These are phyloP conservation scores for Fomitopsis schrenkii DNA, from an alignment of 1,284 basidiomycete genomes.

Conservation along the genomic window DNA sequence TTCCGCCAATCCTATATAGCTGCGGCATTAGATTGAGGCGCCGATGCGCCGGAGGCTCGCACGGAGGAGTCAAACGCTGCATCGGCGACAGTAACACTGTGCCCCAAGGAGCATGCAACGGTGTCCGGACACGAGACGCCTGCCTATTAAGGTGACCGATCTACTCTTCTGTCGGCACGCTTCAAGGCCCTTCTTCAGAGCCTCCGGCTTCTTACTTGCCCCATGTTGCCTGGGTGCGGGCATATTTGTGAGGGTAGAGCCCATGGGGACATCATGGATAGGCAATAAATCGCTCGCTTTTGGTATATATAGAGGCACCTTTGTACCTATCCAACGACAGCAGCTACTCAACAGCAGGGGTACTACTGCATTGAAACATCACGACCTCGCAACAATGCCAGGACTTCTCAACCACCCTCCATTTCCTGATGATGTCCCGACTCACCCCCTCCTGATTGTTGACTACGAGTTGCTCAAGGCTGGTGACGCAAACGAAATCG, in stretches of 20 bases:
- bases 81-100: not conserved
- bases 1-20: not conserved
- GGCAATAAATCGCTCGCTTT: not conserved
- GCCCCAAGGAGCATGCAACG: not conserved
- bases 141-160: not conserved
- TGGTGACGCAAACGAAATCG: constrained; percentile 3
- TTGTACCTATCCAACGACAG: too few species aligned
- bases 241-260: not conserved
- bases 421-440: constrained; percentile 8
- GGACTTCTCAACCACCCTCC: constrained; percentile 1
- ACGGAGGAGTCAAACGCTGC: not conserved
- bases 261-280: not conserved
- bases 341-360: not conserved
- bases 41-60: not conserved
- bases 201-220: not conserved
- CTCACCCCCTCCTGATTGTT: constrained; percentile 6
- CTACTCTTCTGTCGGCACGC: not conserved
- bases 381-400: constrained; percentile 1
- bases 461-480: constrained; percentile 6
- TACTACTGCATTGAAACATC: not conserved
- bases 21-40: not conserved
- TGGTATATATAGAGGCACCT: not conserved
- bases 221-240: not conserved
- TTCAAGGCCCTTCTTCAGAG: not conserved
- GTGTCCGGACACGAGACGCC: not conserved